Evolutionary conservation across 805 yeast species (phyloP).

Genomic region (Candida stauntonica): DNA sequence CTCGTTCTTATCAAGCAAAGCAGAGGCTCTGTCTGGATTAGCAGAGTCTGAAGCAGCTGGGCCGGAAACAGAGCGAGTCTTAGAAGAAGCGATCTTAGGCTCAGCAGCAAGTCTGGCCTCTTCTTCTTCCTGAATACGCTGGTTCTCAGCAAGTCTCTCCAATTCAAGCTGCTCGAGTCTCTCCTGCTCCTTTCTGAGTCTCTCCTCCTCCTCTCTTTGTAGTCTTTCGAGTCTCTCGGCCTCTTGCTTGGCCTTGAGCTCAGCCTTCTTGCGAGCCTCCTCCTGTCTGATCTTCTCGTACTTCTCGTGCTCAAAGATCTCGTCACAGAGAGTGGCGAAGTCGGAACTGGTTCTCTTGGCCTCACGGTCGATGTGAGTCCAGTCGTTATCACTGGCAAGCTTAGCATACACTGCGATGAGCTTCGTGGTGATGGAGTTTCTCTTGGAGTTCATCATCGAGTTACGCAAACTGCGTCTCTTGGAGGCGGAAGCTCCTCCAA

Average conservation of each 20-base stretch:
- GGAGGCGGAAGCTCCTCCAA: too few relatives aligned
- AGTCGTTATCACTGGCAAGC: slow-evolving; percentile 53
- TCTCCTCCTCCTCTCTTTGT: slow-evolving; percentile 21
- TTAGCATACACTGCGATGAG: slow-evolving; percentile 70
- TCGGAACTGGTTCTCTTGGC: slow-evolving; percentile 74
- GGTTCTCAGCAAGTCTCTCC: slow-evolving; percentile 13
- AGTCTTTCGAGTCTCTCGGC: slow-evolving; percentile 23
- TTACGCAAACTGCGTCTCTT: slow-evolving; percentile 31
- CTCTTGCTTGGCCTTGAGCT: slow-evolving; percentile 32
- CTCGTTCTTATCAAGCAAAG: slow-evolving; percentile 24
- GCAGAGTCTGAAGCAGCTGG: slow-evolving; percentile 28
- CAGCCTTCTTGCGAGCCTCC: slow-evolving; percentile 39
- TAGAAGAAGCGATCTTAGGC: slow-evolving; percentile 16
- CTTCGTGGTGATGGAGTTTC: slow-evolving; percentile 70
- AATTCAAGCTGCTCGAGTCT: slow-evolving; percentile 24
- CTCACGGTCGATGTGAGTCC: slow-evolving; percentile 68
- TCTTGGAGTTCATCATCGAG: slow-evolving; percentile 41
- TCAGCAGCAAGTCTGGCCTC: slow-evolving; percentile 14
- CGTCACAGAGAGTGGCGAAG: slow-evolving; percentile 74
- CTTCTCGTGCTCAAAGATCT: slow-evolving; percentile 67
- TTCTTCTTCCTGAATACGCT: slow-evolving; percentile 19
- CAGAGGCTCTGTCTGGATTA: slow-evolving; percentile 17
- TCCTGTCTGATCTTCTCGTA: slow-evolving; percentile 52
- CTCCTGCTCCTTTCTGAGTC: slow-evolving; percentile 8
- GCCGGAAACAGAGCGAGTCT: slow-evolving; percentile 36